Evolutionary conservation across 495 filamentous ascomycete genomes (phyloP).

Genomic region (Aspergillus olivimuriae): DNA sequence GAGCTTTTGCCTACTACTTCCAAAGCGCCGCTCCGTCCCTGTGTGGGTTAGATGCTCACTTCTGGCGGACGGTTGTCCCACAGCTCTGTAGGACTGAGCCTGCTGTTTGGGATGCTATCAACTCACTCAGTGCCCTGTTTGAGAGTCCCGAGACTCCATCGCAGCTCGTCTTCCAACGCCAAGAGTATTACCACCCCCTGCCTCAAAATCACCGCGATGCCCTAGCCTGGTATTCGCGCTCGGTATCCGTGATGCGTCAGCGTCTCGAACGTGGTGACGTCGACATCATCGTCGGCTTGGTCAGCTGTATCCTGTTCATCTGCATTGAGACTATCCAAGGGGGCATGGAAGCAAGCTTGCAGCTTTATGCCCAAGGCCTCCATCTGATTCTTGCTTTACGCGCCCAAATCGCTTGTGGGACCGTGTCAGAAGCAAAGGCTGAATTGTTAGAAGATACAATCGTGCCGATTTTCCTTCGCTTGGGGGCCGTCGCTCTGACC

Average conservation of each 20-base stretch:
- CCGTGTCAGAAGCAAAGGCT: slow-evolving; percentile 10
- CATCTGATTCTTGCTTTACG: slow-evolving; percentile 26
- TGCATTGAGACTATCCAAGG: slow-evolving; percentile 52
- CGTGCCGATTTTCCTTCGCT: slow-evolving; percentile 32
- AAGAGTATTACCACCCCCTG: slow-evolving; percentile 21
- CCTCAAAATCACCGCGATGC: slow-evolving; percentile 36
- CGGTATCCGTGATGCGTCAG: slow-evolving; percentile 43
- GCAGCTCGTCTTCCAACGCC: slow-evolving; percentile 5
- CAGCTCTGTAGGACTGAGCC: slow-evolving; percentile 52
- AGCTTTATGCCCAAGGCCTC: slow-evolving; percentile 31
- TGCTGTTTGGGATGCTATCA: slow-evolving; percentile 54
- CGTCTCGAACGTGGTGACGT: slow-evolving; percentile 32
- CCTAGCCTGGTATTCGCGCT: slow-evolving; percentile 35
- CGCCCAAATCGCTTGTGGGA: slow-evolving; percentile 15
- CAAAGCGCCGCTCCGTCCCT: slow-evolving; percentile 23
- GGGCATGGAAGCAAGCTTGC: slow-evolving; percentile 20
- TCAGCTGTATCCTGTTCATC: slow-evolving; percentile 53
- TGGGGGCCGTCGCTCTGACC: slow-evolving; percentile 18
- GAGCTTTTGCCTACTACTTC: slow-evolving; percentile 37
- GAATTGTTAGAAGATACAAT: slow-evolving; percentile 26
- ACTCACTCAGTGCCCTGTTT: slow-evolving; percentile 48
- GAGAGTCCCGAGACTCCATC: slow-evolving; percentile 24
- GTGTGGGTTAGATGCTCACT: slow-evolving; percentile 44
- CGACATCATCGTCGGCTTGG: slow-evolving; percentile 33
- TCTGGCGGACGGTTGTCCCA: slow-evolving; percentile 51